Evolutionary conservation across 345 rosid species (phyloP), one percentile per base, ranked within the genome.

Genomic region (Corchorus olitorius): DNA sequence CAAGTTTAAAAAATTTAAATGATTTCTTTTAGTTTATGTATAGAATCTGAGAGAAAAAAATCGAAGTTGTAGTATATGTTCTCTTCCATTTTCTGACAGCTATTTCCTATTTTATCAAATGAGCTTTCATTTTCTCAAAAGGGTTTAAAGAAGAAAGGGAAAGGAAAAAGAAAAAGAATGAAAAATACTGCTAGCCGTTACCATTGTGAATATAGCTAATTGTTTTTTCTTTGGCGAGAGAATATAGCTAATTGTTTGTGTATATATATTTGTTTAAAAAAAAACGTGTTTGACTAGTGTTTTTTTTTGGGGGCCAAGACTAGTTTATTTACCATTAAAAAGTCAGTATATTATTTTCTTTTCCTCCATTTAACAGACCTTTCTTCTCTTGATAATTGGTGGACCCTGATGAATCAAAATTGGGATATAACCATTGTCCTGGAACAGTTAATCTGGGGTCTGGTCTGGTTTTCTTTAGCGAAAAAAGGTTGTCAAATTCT

Each of bases 381-480:
- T 60, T 60, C 41, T 27, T 33, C 64, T 45, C 48, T 9, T 27
- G 4, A 33, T 60, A 60, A 60, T 27, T 60, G 64, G 64, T 60
- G 64, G 64, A 60, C 64, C 64, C 39, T 60, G 33, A 4, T 60
- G 39, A 60, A 27, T 60, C 64, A 12, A 60, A 60, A 60, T 33
- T 60, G 64, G 39, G 64, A 60, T 27, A 5, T 39, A 12, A 60
- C 39, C 39, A 60, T 58, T 27, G 63, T 59, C 35, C 37, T 59
- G 35, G 62, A 59, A 60, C 64, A 60, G 64, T 9, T 60, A 13
- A 35, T 50, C 48, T 45, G 48, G 48, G 10, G 10, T 4, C 17
- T 60, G 64, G 64, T 60, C 39, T 12, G 8, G 39, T 27, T 27
- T 60, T 14, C n/a, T 34, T 61, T 61, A 0, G 6, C 27, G 27